phyloP scores from a whole-genome alignment of 768 basidiomycete species.

The Russula abietina region DNA sequence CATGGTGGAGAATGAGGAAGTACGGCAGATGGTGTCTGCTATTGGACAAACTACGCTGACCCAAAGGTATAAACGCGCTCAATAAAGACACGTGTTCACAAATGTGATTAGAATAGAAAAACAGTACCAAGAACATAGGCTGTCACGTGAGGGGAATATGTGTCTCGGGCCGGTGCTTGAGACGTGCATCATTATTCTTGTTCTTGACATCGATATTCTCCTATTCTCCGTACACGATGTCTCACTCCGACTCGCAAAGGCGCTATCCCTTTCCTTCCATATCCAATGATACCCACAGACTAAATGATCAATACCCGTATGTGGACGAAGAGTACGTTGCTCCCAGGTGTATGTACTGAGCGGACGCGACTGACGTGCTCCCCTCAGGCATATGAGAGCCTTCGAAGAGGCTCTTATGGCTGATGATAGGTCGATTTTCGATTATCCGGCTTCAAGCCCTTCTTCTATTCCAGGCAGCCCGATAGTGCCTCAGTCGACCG shows the following conservation, averaged over 20 bases:
- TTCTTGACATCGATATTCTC: not conserved
- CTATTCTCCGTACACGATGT: constrained; percentile 1
- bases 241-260: constrained; percentile 1
- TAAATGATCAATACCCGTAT: constrained; percentile 33
- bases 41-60: constrained; percentile 64
- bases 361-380: not conserved
- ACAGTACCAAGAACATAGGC: not conserved
- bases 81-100: constrained; percentile 27
- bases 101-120: no score
- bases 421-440: constrained; percentile 45
- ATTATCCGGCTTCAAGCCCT: constrained; percentile 32
- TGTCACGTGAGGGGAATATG: not conserved
- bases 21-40: constrained; percentile 61
- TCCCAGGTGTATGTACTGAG: constrained; percentile 2
- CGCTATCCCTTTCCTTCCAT: constrained; percentile 3
- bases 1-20: constrained; percentile 52
- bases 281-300: constrained; percentile 34
- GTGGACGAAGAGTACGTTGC: constrained; percentile 62
- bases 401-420: constrained; percentile 69
- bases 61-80: constrained; percentile 69
- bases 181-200: not conserved
- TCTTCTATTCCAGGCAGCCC: constrained; percentile 28
- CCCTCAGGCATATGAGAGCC: constrained; percentile 57
- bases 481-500: constrained; percentile 15
- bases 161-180: not conserved